phyloP scores from a whole-genome alignment of 805 yeast species.

The Pichia sporocuriosa region DNA sequence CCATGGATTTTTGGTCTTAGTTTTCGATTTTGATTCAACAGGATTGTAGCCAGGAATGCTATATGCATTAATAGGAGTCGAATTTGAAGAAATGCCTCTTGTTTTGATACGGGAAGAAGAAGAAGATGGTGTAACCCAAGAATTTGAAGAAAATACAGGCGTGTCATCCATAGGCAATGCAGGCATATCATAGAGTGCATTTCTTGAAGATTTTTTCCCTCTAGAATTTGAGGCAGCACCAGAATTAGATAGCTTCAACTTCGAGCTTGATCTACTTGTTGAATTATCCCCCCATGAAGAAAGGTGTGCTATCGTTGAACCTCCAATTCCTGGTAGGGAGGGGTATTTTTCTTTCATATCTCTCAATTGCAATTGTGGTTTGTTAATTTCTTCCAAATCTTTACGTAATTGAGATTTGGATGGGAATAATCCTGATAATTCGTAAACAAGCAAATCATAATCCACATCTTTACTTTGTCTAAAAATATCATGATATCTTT shows the following conservation, averaged over 20 bases:
- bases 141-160: constrained; percentile 5
- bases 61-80: constrained; percentile 15
- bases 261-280: constrained; percentile 1
- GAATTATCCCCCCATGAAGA: not conserved
- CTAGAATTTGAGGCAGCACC: not conserved
- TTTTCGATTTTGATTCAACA: not conserved
- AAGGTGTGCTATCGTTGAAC: not conserved
- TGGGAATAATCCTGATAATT: constrained; percentile 52
- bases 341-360: constrained; percentile 42
- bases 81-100: constrained; percentile 14
- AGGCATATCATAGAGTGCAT: constrained; percentile 7
- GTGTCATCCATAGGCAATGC: constrained; percentile 10
- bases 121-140: not conserved
- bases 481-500: constrained; percentile 45
- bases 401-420: constrained; percentile 37
- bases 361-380: constrained; percentile 21
- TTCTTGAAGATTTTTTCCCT: not conserved
- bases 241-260: not conserved
- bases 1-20: constrained; percentile 7
- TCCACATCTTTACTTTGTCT: constrained; percentile 36
- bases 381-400: constrained; percentile 29
- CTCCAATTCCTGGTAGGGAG: constrained; percentile 31
- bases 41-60: constrained; percentile 19
- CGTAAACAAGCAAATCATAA: constrained; percentile 49
- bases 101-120: constrained; percentile 6